Evolutionary conservation across 2,329 filamentous ascomycete species (phyloP), one percentile per base, ranked within the genome.

Genomic region (Colletotrichum sp.): DNA sequence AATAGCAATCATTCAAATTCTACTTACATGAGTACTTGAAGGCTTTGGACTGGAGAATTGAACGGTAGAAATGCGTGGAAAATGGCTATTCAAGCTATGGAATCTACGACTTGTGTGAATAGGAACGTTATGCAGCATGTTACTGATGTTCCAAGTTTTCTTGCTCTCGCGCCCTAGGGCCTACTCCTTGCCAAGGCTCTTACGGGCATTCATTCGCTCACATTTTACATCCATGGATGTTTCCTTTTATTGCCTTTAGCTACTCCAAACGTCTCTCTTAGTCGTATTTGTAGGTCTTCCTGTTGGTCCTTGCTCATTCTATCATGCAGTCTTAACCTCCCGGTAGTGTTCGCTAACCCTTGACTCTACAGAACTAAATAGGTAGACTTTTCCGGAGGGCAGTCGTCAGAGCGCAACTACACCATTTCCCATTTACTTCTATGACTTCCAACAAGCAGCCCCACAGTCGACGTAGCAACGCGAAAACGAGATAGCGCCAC

Each of bases 241-340:
- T 52, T 52, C 4, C 44, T 52, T 52, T 8, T 21, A 2, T 5
- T 21, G 8, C n/a, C 44, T 21, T 18, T 52, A 18, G 44, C 44
- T 1, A 52, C n/a, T 52, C 6, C 2, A n/a, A 24, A 52, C n/a
- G n/a, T 5, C 10, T 52, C 44, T 52, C 10, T 21, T 12, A 21
- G 8, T 13, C n/a, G 0, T 44, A 0, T n/a, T 8, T 1, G 16
- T 21, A 52, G 1, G 2, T 52, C 44, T 1, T 3, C n/a, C 10
- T 21, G 44, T 52, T 52, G n/a, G n/a, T 9, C 44, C n/a, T 52
- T 52, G 44, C 44, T 13, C 44, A 2, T 52, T 21, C n/a, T 1
- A 21, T 21, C 44, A 21, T 13, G 44, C n/a, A 52, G 44, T 21
- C 44, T 52, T 0, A 10, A 24, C n/a, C n/a, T 24, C 10, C 10